Conservation (phyloP, 495 filamentous ascomycete genomes). For the Tuber umbilicatum region DNA sequence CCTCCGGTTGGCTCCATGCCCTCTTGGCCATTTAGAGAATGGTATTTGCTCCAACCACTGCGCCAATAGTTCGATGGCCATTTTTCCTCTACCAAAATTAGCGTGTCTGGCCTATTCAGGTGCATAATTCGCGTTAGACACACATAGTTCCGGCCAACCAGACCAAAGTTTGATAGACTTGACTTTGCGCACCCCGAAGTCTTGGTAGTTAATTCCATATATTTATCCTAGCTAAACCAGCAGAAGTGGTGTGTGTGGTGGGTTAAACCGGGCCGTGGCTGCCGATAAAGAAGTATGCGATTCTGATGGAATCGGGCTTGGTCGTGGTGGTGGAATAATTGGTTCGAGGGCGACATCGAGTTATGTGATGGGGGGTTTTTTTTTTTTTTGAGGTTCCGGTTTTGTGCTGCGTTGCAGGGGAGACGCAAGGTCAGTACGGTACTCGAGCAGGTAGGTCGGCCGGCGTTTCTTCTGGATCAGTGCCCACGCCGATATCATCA, state of each 20-base stretch:
- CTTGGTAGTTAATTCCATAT: too few relatives aligned
- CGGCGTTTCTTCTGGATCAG: not conserved
- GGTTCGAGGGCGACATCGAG: not conserved
- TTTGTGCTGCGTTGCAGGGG: not conserved
- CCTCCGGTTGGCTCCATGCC: too few relatives aligned
- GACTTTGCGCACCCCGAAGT: too few relatives aligned
- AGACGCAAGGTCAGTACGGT: not conserved
- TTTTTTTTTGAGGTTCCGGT: slow-evolving; percentile 4
- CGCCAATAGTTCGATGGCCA: too few relatives aligned
- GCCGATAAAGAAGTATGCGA: not conserved
- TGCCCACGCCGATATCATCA: not conserved
- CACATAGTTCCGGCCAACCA: too few relatives aligned
- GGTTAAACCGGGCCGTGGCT: not conserved
- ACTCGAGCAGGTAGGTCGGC: not conserved
- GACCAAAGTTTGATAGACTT: too few relatives aligned
- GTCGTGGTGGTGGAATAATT: slow-evolving; percentile 7
- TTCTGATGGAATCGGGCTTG: slow-evolving; percentile 2
- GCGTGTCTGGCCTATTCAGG: too few relatives aligned
- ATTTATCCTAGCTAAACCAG: too few relatives aligned
- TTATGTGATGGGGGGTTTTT: not conserved
- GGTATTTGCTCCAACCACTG: too few relatives aligned
- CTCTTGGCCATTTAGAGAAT: too few relatives aligned
- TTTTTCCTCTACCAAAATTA: too few relatives aligned
- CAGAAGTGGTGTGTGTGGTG: not conserved
- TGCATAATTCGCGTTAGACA: too few relatives aligned